These are phyloP conservation scores for Diospyros kaki DNA, from an alignment of 148 eudicot genomes.

Conservation along the genomic window DNA sequence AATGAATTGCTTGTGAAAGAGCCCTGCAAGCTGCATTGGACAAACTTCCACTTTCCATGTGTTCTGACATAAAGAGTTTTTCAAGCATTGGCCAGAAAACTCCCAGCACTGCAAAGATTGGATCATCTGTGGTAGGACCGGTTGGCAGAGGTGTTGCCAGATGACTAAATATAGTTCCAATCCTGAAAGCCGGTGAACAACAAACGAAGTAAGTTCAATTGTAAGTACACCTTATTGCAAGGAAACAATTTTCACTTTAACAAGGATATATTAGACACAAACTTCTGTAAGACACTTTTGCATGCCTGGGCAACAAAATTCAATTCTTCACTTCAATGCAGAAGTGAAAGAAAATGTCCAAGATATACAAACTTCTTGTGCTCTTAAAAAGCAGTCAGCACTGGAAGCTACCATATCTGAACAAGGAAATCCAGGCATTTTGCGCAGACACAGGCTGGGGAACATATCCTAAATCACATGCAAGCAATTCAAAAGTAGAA, in stretches of 20 bases:
- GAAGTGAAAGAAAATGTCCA: conserved; percentile 8
- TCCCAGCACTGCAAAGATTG: conserved; percentile 49
- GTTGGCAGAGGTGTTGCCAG: conserved; percentile 45
- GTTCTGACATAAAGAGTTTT: conserved; percentile 67
- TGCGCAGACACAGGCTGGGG: neutral
- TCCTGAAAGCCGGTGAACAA: conserved; percentile 36
- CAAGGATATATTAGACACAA: neutral
- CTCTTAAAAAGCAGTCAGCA: neutral
- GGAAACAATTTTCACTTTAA: neutral
- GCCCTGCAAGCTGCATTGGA: conserved; percentile 87
- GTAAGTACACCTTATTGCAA: neutral
- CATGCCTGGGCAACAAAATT: neutral
- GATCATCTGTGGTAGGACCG: conserved; percentile 50
- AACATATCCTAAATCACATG: neutral
- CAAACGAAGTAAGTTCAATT: conserved; percentile 12
- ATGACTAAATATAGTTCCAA: conserved; percentile 74
- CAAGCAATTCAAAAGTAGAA: conserved; percentile 3
- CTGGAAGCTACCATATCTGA: neutral
- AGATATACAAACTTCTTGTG: neutral
- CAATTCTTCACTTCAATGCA: neutral
- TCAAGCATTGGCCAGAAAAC: conserved; percentile 93
- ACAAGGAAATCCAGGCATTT: neutral
- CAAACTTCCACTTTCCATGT: conserved; percentile 69
- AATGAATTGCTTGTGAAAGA: conserved; percentile 82
- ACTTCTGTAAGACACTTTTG: neutral